Evolutionary conservation across 805 yeast genomes (phyloP).

Genomic region (Barnettozyma populi): DNA sequence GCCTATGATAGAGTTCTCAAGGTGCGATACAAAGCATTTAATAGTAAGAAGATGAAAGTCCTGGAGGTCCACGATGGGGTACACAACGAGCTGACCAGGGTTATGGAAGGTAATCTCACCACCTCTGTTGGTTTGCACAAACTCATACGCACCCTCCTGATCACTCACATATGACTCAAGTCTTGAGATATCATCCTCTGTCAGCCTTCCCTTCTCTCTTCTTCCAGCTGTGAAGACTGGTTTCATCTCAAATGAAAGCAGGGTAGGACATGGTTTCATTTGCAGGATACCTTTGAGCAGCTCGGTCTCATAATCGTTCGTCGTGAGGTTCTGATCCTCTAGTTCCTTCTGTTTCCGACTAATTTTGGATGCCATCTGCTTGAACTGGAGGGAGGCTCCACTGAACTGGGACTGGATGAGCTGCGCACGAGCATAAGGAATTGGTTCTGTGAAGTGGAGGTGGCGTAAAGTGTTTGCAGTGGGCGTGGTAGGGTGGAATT

Average conservation of each 20-base stretch:
- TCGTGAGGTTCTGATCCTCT: slow-evolving; percentile 32
- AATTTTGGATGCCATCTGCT: slow-evolving; percentile 46
- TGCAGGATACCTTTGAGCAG: slow-evolving; percentile 38
- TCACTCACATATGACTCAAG: slow-evolving; percentile 16
- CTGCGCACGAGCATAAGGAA: slow-evolving; percentile 45
- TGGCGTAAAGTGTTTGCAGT: slow-evolving; percentile 37
- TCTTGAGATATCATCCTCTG: slow-evolving; percentile 23
- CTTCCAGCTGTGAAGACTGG: slow-evolving; percentile 92
- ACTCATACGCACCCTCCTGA: slow-evolving; percentile 37
- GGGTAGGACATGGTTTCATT: slow-evolving; percentile 56
- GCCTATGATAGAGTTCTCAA: slow-evolving; percentile 52
- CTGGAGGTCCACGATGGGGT: slow-evolving; percentile 69
- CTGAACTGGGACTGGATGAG: slow-evolving; percentile 52
- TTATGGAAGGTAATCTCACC: slow-evolving; percentile 98
- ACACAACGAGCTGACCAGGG: slow-evolving; percentile 87
- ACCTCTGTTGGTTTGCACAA: slow-evolving; percentile 80
- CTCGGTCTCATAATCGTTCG: slow-evolving; percentile 43
- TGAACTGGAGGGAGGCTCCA: slow-evolving; percentile 51
- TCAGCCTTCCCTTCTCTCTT: slow-evolving; percentile 55
- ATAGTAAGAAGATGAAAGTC: slow-evolving; percentile 52
- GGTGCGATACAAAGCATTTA: slow-evolving; percentile 58
- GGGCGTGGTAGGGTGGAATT: slow-evolving; percentile 29
- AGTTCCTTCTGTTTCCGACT: slow-evolving; percentile 34
- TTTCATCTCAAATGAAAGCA: slow-evolving; percentile 78
- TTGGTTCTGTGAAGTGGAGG: slow-evolving; percentile 34